A percentile compares a stretch with the other conserved stretches of the same genome.
These are phyloP conservation scores for Starmerella ratchasimensis DNA, from an alignment of 805 yeast genomes.

Conservation along the genomic window DNA sequence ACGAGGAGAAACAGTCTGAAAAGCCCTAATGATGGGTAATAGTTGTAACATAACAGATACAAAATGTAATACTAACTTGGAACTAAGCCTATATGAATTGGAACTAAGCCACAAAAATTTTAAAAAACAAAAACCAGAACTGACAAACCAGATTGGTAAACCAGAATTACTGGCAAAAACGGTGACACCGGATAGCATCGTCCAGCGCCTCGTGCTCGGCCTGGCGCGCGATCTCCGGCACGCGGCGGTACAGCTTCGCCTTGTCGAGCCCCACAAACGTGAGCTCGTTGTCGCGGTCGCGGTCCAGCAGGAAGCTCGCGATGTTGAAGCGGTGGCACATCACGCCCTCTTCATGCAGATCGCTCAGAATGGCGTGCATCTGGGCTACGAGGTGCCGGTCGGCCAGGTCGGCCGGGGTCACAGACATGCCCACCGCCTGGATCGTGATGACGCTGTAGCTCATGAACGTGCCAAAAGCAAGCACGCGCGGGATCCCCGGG, in stretches of 20 bases:
- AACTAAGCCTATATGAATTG: no score
- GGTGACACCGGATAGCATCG: no score
- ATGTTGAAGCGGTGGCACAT: neutral
- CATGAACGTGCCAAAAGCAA: constrained; percentile 17
- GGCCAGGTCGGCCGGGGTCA: constrained; percentile 12
- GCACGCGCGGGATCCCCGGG: constrained; percentile 11
- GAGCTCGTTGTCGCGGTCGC: neutral
- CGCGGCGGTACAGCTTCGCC: constrained; percentile 16
- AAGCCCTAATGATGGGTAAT: neutral
- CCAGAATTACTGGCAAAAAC: no score
- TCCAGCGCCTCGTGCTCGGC: constrained; percentile 13
- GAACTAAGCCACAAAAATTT: no score
- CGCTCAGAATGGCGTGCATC: constrained; percentile 13
- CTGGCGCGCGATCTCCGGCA: constrained; percentile 16
- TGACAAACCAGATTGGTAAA: neutral
- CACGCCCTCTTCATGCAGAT: constrained; percentile 13
- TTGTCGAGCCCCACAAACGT: constrained; percentile 15
- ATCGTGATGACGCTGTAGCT: constrained; percentile 18
- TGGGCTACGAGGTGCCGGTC: constrained; percentile 3
- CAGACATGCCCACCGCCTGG: constrained; percentile 18
- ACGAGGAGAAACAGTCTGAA: neutral
- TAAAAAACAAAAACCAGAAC: neutral
- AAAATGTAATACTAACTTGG: no score
- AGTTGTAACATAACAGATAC: no score
- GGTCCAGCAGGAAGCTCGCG: constrained; percentile 16